Evolutionary conservation across 163 green algal genomes (phyloP).

Genomic region (Trebouxiophyceae sp.): DNA sequence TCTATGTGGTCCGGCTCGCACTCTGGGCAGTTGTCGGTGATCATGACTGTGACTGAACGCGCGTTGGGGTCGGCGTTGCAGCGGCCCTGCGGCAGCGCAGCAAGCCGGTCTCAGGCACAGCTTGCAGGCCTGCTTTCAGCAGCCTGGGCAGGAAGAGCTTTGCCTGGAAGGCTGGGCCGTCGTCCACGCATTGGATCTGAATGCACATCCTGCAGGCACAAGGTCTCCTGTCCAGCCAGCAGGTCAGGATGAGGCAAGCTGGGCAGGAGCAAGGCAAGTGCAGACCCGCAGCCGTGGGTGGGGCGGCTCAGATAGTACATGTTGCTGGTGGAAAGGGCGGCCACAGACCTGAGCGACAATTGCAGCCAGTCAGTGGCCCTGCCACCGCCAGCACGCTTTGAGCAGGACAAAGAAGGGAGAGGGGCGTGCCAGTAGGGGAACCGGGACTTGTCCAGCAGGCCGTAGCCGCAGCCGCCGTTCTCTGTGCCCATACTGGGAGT

Average conservation of each 20-base stretch:
- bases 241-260: too few species aligned
- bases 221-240: not conserved
- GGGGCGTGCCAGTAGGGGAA: slow-evolving; percentile 46
- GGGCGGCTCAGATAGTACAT: slow-evolving; percentile 26
- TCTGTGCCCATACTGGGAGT: not conserved
- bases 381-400: too few species aligned
- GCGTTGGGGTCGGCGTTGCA: slow-evolving; percentile 28
- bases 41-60: slow-evolving; percentile 27
- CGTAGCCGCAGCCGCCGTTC: slow-evolving; percentile 24
- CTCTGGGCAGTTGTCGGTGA: slow-evolving; percentile 44
- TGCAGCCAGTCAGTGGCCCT: too few species aligned
- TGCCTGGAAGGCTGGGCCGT: slow-evolving; percentile 15
- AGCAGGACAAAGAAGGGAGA: too few species aligned
- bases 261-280: too few species aligned
- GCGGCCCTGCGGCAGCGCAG: slow-evolving; percentile 28
- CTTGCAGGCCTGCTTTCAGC: too few species aligned
- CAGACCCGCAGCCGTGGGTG: slow-evolving; percentile 25
- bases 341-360: slow-evolving; percentile 22
- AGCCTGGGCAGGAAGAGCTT: too few species aligned
- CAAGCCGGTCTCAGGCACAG: too few species aligned
- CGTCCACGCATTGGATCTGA: slow-evolving; percentile 37
- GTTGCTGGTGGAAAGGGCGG: slow-evolving; percentile 34
- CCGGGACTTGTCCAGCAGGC: slow-evolving; percentile 19
- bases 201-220: slow-evolving; percentile 34
- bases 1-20: slow-evolving; percentile 47